These are phyloP conservation scores for Globisporangium nagaii DNA, from an alignment of 352 stramenopile genomes.

Conservation along the genomic window DNA sequence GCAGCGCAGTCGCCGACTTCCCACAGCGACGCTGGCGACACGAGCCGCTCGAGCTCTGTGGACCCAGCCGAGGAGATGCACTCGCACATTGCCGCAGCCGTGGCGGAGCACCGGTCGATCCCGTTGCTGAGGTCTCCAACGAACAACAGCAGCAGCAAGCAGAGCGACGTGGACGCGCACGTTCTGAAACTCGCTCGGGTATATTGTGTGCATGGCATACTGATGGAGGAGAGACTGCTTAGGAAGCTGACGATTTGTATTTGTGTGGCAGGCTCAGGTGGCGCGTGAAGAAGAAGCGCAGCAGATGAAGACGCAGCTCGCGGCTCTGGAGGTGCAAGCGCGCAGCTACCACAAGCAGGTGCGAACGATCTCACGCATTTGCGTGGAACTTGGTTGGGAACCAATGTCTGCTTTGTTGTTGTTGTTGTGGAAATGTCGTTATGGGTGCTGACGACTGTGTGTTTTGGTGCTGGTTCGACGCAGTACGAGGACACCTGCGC, in stretches of 20 bases:
- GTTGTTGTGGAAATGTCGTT: not conserved
- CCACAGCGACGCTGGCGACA: conserved; percentile 26
- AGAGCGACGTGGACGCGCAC: conserved; percentile 12
- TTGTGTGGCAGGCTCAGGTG: conserved; percentile 20
- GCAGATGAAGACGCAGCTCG: conserved; percentile 37
- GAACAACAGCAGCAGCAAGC: not conserved
- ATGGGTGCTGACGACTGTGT: not conserved
- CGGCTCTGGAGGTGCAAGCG: conserved; percentile 35
- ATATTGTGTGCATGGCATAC: not conserved
- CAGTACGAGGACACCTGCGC: conserved; percentile 54
- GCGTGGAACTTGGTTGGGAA: too few relatives aligned
- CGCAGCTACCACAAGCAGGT: conserved; percentile 46
- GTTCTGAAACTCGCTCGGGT: conserved; percentile 24
- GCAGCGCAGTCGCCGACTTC: conserved; percentile 33
- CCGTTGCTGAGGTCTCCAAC: conserved; percentile 23
- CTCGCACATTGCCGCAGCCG: conserved; percentile 29
- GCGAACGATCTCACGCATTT: too few relatives aligned
- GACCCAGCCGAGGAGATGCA: conserved; percentile 26
- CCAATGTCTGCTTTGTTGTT: too few relatives aligned
- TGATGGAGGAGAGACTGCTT: not conserved
- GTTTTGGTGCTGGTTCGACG: not conserved
- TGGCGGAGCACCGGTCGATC: conserved; percentile 42
- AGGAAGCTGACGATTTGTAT: not conserved
- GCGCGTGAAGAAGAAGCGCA: conserved; percentile 31
- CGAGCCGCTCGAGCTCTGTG: conserved; percentile 20